Evolutionary conservation across 2,329 filamentous ascomycete species (phyloP).

Genomic region (Apiospora arundinis): DNA sequence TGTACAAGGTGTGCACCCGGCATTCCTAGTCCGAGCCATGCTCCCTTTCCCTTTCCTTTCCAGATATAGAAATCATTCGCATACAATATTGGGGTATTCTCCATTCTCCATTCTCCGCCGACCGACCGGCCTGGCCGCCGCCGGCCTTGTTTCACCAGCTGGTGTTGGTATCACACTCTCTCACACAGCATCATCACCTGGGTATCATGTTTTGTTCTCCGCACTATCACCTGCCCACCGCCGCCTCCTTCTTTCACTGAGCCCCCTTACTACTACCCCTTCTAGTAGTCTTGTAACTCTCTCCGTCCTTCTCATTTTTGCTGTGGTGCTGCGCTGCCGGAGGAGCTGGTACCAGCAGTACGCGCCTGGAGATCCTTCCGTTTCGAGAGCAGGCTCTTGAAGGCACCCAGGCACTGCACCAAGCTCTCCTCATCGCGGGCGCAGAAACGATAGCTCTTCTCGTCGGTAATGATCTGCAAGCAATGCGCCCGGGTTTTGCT

Average conservation of each 20-base stretch:
- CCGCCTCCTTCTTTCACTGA: not conserved
- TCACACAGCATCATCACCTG: slow-evolving; percentile 17
- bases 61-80: slow-evolving; percentile 10
- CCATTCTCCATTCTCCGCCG: not conserved
- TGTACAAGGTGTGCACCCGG: slow-evolving; percentile 23
- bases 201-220: slow-evolving; percentile 24
- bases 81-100: slow-evolving; percentile 7
- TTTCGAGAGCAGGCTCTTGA: slow-evolving; percentile 85
- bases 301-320: not conserved
- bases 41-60: slow-evolving; percentile 1
- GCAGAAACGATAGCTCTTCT: slow-evolving; percentile 81
- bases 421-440: slow-evolving; percentile 81
- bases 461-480: slow-evolving; percentile 91
- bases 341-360: not conserved
- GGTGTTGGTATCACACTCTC: not conserved
- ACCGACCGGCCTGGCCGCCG: not conserved
- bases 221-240: not conserved
- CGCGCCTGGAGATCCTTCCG: slow-evolving; percentile 67
- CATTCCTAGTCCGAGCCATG: slow-evolving; percentile 20
- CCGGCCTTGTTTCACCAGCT: slow-evolving; percentile 6
- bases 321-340: slow-evolving; percentile 10
- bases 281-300: not conserved
- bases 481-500: slow-evolving; percentile 86
- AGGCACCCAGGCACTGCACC: slow-evolving; percentile 83
- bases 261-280: not conserved